These are phyloP conservation scores for Dalechampia spathulata DNA, from an alignment of 441 rosid genomes.

Conservation along the genomic window DNA sequence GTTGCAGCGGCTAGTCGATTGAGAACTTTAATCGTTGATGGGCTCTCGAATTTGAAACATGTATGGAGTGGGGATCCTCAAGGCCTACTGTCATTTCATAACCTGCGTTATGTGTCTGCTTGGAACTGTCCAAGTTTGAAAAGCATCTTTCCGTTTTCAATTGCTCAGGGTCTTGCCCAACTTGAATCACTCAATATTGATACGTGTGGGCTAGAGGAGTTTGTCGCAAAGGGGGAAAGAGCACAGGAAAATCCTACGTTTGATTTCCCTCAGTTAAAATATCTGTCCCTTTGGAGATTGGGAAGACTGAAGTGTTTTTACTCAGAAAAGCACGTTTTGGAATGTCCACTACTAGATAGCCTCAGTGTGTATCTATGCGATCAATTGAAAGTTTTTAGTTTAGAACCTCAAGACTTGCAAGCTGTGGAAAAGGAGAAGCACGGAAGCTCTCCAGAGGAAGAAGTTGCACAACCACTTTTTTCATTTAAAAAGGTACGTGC, in stretches of 20 bases:
- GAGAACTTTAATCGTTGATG: not conserved
- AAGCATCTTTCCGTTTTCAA: conserved; percentile 21
- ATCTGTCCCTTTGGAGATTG: not conserved
- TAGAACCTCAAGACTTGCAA: not conserved
- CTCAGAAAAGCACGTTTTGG: conserved; percentile 1
- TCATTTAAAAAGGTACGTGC: no score
- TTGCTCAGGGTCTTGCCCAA: conserved; percentile 14
- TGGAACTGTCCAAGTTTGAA: conserved; percentile 7
- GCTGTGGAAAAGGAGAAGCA: not conserved
- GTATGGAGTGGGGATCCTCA: conserved; percentile 20
- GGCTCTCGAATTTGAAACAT: conserved; percentile 18
- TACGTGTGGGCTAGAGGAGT: conserved; percentile 14
- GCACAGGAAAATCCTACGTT: not conserved
- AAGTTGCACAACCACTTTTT: no score
- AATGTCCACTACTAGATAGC: not conserved
- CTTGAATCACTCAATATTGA: conserved; percentile 7
- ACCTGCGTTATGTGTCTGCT: not conserved
- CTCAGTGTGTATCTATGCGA: not conserved
- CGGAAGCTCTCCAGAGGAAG: no score
- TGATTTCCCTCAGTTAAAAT: conserved; percentile 4
- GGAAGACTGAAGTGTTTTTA: conserved; percentile 7
- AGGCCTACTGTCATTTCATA: conserved; percentile 13
- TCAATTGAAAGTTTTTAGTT: not conserved
- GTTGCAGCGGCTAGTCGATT: not conserved
- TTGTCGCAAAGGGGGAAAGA: conserved; percentile 10